Evolutionary conservation across 192 early-diverging fungal genomes (phyloP).

Genomic region (Jimgerdemannia lactiflua): DNA sequence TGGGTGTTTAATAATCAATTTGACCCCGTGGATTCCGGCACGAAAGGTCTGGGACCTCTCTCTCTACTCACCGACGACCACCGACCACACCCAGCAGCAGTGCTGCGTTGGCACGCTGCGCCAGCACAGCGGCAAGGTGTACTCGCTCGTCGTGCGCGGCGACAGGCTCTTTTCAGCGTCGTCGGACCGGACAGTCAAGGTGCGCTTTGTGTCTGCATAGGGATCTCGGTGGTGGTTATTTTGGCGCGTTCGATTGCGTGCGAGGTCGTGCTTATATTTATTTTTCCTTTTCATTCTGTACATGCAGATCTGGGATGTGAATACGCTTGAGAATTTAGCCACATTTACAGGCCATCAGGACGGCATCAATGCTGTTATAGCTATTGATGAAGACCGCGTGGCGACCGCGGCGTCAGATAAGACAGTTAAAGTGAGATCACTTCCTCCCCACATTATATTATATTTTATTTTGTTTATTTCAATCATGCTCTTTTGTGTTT

Average conservation of each 20-base stretch:
- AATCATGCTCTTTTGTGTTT: too few species aligned
- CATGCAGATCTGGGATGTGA: constrained; percentile 33
- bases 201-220: not conserved
- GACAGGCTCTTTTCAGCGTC: constrained; percentile 50
- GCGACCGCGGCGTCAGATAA: constrained; percentile 32
- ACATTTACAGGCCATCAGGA: constrained; percentile 52
- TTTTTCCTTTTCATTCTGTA: not conserved
- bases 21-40: not conserved
- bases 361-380: constrained; percentile 48
- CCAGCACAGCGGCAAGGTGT: constrained; percentile 52
- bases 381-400: constrained; percentile 32
- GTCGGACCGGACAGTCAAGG: constrained; percentile 52
- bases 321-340: constrained; percentile 39
- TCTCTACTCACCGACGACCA: not conserved
- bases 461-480: constrained; percentile 10
- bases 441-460: constrained; percentile 1
- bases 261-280: not conserved
- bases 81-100: not conserved
- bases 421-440: constrained; percentile 19
- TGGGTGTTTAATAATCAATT: too few species aligned
- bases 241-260: too few species aligned
- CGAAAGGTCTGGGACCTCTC: not conserved
- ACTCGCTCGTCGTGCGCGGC: constrained; percentile 38
- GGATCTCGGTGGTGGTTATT: too few species aligned
- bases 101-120: constrained; percentile 30